Evolutionary conservation across 169 alveolate genomes (phyloP), one percentile per base, ranked within the genome.

Genomic region (Plasmodium reichenowi): DNA sequence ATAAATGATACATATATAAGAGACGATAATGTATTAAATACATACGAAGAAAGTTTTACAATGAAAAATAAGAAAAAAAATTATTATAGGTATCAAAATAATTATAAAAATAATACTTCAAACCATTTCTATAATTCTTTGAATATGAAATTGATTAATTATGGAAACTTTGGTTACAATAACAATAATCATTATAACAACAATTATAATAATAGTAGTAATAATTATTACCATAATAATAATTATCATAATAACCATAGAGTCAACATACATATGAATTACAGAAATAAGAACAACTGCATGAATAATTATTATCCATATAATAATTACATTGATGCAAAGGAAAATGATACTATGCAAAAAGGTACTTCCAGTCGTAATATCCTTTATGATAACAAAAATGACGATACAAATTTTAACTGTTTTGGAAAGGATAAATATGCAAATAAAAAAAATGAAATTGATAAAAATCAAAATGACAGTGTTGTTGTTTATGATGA

Each of bases 41-140:
- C 48, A 64, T 50, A 38, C 32, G 76, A 67, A 78, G 66, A 78
- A 20, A 54, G 9, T 59, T 63, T 78, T 63, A 6, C 48, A 67
- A 20, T 17, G 38, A 78, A 78, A 59, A 20, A 71, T 22, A 78
- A 58, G 71, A 74, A 67, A 59, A 78, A 66, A 52, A 63, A 66
- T 68, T 48, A 64, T 24, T 24, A 43, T n/a, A 45, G 78, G 0
- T 48, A 78, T 71, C 12, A 64, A 9, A 78, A 78, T 43, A 47
- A n/a, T 15, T 78, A 67, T 52, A 78, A 78, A 58, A 58, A 70
- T 13, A 38, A 38, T 10, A 70, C 20, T 58, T 43, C 74, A 20
- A 15, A 60, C 29, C 54, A 78, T 70, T 52, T 54, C 45, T 38
- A 64, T 20, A 66, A 38, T 70, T 78, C 78, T n/a, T 43, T 15